phyloP scores from a whole-genome alignment of 768 basidiomycete genomes.

The Tylopilus rubrobrunneus region DNA sequence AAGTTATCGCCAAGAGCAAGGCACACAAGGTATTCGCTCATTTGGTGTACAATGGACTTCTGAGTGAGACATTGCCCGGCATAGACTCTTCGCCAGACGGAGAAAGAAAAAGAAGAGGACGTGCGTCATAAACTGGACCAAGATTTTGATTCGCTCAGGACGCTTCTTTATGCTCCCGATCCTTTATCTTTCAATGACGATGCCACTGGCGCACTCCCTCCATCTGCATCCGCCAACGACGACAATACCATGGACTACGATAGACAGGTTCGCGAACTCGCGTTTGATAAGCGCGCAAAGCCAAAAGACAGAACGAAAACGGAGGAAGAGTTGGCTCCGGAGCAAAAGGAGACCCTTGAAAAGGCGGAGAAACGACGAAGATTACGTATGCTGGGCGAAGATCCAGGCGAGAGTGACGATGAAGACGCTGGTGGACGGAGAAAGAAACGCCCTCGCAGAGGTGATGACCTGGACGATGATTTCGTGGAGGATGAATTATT shows the following conservation, averaged over 20 bases:
- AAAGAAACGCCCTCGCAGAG: conserved; percentile 58
- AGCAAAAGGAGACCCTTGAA: conserved; percentile 83
- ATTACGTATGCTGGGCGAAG: conserved; percentile 82
- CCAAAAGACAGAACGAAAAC: conserved; percentile 96
- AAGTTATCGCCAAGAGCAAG: conserved; percentile 97
- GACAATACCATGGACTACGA: conserved; percentile 71
- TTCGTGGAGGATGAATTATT: conserved; percentile 45
- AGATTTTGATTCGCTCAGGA: conserved; percentile 77
- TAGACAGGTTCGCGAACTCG: conserved; percentile 85
- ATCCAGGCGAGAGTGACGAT: conserved; percentile 63
- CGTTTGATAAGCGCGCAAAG: conserved; percentile 89
- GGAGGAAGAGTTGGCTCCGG: conserved; percentile 87
- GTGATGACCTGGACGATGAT: conserved; percentile 92
- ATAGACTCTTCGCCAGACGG: conserved; percentile 83
- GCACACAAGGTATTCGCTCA: conserved; percentile 69
- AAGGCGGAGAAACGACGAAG: conserved; percentile 77
- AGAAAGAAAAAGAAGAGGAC: conserved; percentile 80
- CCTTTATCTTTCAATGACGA: conserved; percentile 42
- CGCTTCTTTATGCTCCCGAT: conserved; percentile 61
- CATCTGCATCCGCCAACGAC: neutral
- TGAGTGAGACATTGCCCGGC: neutral
- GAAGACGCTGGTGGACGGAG: conserved; percentile 39
- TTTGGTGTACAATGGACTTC: neutral
- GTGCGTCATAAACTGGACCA: conserved; percentile 86
- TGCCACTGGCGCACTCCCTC: conserved; percentile 11